Evolutionary conservation across 257 asterid species (phyloP), one percentile per base, ranked within the genome.

Genomic region (Thymus quinquecostatus): DNA sequence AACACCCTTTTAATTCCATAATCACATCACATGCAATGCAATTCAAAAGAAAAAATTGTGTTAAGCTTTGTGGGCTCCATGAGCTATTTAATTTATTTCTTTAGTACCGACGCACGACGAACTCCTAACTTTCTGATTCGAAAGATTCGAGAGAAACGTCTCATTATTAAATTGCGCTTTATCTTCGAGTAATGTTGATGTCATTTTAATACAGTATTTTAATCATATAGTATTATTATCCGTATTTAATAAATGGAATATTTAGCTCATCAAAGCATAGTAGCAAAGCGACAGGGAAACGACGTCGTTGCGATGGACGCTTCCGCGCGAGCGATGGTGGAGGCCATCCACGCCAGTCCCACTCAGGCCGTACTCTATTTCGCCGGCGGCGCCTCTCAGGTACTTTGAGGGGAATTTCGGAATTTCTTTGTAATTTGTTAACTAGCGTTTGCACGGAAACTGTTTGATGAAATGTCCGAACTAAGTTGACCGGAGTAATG

Each of bases 371-470:
- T 94, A 43, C 82, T 94, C 70, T 86, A 85, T 74, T 81, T 91
- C 83, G 83, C 96, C 78, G 99, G 99, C 69, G 99, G 97, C 32
- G 96, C 97, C 34, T 89, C 99, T 77, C 99, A 94, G 97, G 98
- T 88, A 47, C 48, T 2, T 27, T 21, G 13, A 34, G 7, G 32
- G 3, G 9, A 30, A 7, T 6, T 48, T 45, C 13, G 2, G 13
- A 10, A 7, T 59, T 2, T 8, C 9, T 29, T 1, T 12, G 0
- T 21, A 30, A 3, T 27, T 51, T 11, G 3, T 36, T 27, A 5
- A 5, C 36, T 8, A 12, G 9, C 12, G 9, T 38, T 11, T 30
- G 28, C 13, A n/a, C 6, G 27, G 2, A 54, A 62, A 40, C 47
- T 80, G 84, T 76, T 80, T 59, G 81, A 69, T 75, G 75, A 77